Evolutionary conservation across 148 eudicot species (phyloP).

Genomic region (Heliamphora exappendiculata): DNA sequence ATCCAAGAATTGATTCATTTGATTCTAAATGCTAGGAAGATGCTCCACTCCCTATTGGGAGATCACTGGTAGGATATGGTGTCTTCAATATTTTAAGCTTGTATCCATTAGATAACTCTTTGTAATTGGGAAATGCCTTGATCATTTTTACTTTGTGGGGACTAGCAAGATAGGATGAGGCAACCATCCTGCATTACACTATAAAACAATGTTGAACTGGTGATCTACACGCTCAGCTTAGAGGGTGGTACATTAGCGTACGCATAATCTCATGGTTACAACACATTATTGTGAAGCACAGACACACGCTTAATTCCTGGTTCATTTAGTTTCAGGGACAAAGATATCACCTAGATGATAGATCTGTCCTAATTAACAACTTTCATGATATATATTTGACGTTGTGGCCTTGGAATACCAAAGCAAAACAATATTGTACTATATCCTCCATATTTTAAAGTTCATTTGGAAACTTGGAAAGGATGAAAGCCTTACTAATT

Average conservation of each 20-base stretch:
- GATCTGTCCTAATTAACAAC: background rate
- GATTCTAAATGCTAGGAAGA: slow-evolving; percentile 1
- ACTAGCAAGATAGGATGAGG: background rate
- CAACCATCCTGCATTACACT: background rate
- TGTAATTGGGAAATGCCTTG: background rate
- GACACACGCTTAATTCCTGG: background rate
- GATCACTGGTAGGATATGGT: background rate
- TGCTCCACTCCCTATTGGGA: background rate
- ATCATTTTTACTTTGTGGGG: background rate
- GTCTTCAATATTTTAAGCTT: background rate
- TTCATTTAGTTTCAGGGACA: background rate
- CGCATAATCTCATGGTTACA: background rate
- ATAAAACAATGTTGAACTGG: background rate
- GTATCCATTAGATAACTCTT: background rate
- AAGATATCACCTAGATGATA: background rate
- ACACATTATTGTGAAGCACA: background rate
- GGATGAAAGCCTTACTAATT: slow-evolving; percentile 4
- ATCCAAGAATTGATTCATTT: background rate
- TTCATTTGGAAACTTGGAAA: background rate
- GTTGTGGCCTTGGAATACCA: background rate
- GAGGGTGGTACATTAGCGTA: background rate
- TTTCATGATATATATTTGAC: background rate
- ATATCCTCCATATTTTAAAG: background rate
- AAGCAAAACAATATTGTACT: background rate
- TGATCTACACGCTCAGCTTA: background rate